A percentile compares a stretch with the other conserved stretches of the same genome.
Conservation (phyloP, 2,329 filamentous ascomycete genomes). For the Plectosphaerella sp. region DNA sequence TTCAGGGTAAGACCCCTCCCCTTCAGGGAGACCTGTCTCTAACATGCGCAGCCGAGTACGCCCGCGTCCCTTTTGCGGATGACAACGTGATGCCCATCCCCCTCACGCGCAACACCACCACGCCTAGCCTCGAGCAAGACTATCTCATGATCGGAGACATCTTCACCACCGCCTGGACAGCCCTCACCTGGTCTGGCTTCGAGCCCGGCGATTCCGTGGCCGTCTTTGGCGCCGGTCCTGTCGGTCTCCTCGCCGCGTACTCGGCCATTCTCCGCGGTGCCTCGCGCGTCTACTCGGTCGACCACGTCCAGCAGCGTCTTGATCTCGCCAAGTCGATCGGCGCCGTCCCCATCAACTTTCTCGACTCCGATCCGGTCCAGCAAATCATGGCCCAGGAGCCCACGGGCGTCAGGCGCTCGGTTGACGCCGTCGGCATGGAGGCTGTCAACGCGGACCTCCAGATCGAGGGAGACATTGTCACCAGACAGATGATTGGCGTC, state of each 20-base stretch:
- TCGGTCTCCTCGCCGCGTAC: conserved; percentile 10
- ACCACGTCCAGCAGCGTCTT: too few relatives aligned
- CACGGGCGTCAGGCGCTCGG: conserved; percentile 55
- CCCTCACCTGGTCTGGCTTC: conserved; percentile 52
- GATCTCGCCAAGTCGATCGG: conserved; percentile 44
- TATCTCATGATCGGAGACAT: conserved; percentile 45
- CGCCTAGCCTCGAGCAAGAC: conserved; percentile 40
- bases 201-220: conserved; percentile 44
- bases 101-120: background rate
- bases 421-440: conserved; percentile 48
- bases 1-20: too few relatives aligned
- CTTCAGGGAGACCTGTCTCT: too few relatives aligned
- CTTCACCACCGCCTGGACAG: conserved; percentile 51
- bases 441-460: too few relatives aligned
- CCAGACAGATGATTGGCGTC: too few relatives aligned
- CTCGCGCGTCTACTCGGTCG: conserved; percentile 6
- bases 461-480: too few relatives aligned
- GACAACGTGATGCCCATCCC: background rate
- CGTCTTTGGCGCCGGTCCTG: background rate
- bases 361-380: conserved; percentile 52
- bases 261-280: conserved; percentile 18
- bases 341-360: conserved; percentile 57
- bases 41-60: too few relatives aligned
- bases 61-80: too few relatives aligned
- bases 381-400: conserved; percentile 46